A percentile compares a stretch with the other conserved stretches of the same genome.
Evolutionary conservation across 2,329 filamentous ascomycete genomes (phyloP).

Genomic region (Alternaria dauci): DNA sequence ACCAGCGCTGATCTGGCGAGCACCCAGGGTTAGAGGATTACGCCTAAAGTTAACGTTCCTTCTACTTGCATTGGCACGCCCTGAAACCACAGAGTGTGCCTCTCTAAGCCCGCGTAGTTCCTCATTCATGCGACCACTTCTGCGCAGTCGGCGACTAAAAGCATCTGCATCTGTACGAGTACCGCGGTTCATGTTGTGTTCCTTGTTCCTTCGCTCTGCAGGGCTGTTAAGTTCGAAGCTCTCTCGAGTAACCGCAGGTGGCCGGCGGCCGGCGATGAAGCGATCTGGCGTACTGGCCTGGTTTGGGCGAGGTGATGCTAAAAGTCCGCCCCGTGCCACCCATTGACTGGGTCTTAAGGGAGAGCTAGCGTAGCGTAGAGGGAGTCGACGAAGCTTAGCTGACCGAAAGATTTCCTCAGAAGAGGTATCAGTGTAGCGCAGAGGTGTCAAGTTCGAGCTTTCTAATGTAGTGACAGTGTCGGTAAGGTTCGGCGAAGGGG

Average conservation of each 20-base stretch:
- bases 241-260: conserved; percentile 53
- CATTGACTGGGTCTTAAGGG: conserved; percentile 47
- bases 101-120: conserved; percentile 45
- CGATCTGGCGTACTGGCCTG: conserved; percentile 61
- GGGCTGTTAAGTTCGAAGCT: conserved; percentile 63
- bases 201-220: conserved; percentile 54
- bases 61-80: conserved; percentile 27
- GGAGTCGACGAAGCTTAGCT: conserved; percentile 20
- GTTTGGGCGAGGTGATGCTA: conserved; percentile 27
- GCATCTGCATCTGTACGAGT: conserved; percentile 59
- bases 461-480: conserved; percentile 1
- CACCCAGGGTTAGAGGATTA: conserved; percentile 26
- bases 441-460: not conserved
- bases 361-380: conserved; percentile 38
- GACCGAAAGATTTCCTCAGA: not conserved
- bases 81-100: conserved; percentile 39
- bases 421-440: not conserved
- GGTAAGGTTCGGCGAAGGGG: conserved; percentile 5
- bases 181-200: conserved; percentile 58
- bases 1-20: conserved; percentile 67
- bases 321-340: conserved; percentile 33
- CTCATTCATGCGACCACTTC: conserved; percentile 44
- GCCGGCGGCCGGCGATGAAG: conserved; percentile 63
- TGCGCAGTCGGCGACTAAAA: conserved; percentile 57
- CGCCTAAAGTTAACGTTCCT: conserved; percentile 35